A percentile compares a stretch with the other conserved stretches of the same genome.
Conservation (phyloP, 2,329 filamentous ascomycete genomes). For the Nemania diffusa region DNA sequence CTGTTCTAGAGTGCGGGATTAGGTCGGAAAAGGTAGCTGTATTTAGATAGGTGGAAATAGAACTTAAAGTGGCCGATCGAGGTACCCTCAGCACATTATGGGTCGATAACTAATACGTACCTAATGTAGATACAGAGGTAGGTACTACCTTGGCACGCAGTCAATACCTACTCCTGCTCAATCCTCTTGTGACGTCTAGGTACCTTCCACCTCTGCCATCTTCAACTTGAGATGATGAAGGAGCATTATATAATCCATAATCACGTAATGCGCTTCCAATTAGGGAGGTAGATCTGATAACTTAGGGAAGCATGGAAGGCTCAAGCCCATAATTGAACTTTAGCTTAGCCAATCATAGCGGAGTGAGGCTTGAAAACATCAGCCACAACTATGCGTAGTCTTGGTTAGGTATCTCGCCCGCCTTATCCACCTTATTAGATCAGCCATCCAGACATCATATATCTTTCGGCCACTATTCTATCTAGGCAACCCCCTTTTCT, state of each 20-base stretch:
- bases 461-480: conserved; percentile 18
- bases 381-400: conserved; percentile 1
- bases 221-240: not conserved
- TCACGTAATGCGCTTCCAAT: not conserved
- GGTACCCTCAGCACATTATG: not conserved
- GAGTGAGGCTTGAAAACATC: not conserved
- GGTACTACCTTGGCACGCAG: no score
- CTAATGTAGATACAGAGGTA: not conserved
- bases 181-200: not conserved
- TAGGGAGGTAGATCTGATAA: not conserved
- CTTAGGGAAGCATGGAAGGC: not conserved
- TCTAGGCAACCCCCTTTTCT: conserved; percentile 19
- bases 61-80: not conserved
- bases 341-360: conserved; percentile 21
- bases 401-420: not conserved
- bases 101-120: not conserved
- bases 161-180: no score
- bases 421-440: conserved; percentile 16
- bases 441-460: conserved; percentile 29
- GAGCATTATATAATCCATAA: conserved; percentile 1
- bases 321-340: conserved; percentile 9
- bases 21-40: not conserved
- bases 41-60: not conserved
- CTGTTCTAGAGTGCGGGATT: not conserved
- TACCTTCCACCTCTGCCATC: not conserved